These are phyloP conservation scores for Blastobotrys illinoisensis DNA, from an alignment of 1,139 yeast species.

Conservation along the genomic window DNA sequence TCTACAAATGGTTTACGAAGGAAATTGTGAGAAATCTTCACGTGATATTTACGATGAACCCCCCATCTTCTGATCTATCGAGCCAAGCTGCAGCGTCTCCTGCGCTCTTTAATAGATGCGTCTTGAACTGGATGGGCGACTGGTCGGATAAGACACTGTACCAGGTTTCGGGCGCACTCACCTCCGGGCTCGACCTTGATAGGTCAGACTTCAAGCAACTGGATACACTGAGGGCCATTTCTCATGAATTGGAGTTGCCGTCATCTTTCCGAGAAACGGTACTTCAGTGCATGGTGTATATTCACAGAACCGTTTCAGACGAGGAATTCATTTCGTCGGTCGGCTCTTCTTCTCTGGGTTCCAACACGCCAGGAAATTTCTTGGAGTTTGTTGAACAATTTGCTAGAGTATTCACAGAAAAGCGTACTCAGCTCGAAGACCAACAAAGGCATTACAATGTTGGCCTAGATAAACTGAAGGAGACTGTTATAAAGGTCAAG, in stretches of 20 bases:
- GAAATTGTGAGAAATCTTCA: constrained; percentile 71
- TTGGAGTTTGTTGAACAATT: constrained; percentile 50
- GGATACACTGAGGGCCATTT: constrained; percentile 18
- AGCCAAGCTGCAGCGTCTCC: constrained; percentile 66
- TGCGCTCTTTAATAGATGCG: constrained; percentile 88
- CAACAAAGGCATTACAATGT: constrained; percentile 64
- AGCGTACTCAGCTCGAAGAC: constrained; percentile 51
- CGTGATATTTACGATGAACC: constrained; percentile 72
- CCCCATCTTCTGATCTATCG: constrained; percentile 40
- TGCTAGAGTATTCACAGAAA: constrained; percentile 38
- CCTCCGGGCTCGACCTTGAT: constrained; percentile 50
- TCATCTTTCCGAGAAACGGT: constrained; percentile 43
- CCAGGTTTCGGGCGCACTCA: constrained; percentile 45
- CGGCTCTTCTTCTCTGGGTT: constrained; percentile 13
- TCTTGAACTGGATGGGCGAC: constrained; percentile 82
- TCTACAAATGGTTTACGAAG: constrained; percentile 66
- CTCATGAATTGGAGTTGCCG: constrained; percentile 15
- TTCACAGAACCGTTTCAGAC: constrained; percentile 37
- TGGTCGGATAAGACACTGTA: constrained; percentile 56
- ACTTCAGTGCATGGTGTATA: constrained; percentile 42
- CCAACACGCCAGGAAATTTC: constrained; percentile 52
- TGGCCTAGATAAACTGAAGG: constrained; percentile 73
- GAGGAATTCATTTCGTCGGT: neutral
- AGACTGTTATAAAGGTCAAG: constrained; percentile 70
- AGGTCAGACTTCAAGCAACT: constrained; percentile 39